Evolutionary conservation across 75 land plant genomes (phyloP).

Genomic region (Pinus tabuliformis): DNA sequence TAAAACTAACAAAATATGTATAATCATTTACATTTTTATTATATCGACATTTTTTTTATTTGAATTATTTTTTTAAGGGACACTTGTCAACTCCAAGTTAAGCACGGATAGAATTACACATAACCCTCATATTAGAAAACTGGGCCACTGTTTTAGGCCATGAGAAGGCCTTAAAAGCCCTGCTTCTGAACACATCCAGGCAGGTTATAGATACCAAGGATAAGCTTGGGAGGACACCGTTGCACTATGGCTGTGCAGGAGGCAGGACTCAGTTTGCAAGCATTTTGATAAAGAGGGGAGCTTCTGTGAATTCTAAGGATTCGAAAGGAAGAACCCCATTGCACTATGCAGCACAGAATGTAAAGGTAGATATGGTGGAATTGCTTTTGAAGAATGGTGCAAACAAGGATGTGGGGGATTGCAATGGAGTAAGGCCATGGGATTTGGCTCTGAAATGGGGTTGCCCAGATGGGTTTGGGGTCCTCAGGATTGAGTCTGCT

Average conservation of each 20-base stretch:
- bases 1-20: too few species aligned
- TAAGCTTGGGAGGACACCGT: conserved; percentile 23
- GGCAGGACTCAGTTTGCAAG: conserved; percentile 15
- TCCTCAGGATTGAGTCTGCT: conserved; percentile 15
- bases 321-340: conserved; percentile 17
- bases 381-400: conserved; percentile 24
- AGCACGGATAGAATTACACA: too few species aligned
- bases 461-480: conserved; percentile 7
- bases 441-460: conserved; percentile 26
- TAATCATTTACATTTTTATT: too few species aligned
- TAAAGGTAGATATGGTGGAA: conserved; percentile 22
- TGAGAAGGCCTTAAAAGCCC: conserved; percentile 19
- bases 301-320: conserved; percentile 20
- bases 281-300: conserved; percentile 24
- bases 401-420: conserved; percentile 13
- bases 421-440: conserved; percentile 15
- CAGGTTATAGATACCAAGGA: conserved; percentile 16
- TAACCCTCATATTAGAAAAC: too few species aligned
- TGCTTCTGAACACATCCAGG: conserved; percentile 20
- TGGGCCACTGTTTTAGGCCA: conserved; percentile 22
- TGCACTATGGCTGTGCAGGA: conserved; percentile 23
- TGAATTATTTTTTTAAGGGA: too few species aligned
- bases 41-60: too few species aligned
- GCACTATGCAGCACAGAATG: conserved; percentile 27
- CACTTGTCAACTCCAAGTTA: too few species aligned